Evolutionary conservation across 805 yeast species (phyloP).

Genomic region (Metschnikowia borealis): DNA sequence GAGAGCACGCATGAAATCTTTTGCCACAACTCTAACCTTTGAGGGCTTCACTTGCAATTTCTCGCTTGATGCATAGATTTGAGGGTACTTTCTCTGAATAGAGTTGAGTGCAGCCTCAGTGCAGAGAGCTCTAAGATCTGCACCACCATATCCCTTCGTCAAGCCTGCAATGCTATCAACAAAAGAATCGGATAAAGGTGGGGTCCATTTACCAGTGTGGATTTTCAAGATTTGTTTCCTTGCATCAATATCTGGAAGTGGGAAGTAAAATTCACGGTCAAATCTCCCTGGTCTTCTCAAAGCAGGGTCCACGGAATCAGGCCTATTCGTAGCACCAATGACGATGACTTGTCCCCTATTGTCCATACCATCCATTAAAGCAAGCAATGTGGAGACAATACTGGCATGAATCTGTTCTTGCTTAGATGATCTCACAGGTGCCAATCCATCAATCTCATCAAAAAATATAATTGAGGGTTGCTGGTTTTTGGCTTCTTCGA

Average conservation of each 20-base stretch:
- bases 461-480: constrained; percentile 96
- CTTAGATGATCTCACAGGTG: constrained; percentile 95
- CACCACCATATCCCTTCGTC: constrained; percentile 98
- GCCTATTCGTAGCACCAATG: constrained; percentile 96
- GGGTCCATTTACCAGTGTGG: constrained; percentile 87
- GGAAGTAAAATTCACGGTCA: constrained; percentile 94
- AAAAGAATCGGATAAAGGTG: constrained; percentile 58
- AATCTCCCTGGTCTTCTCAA: constrained; percentile 95
- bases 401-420: constrained; percentile 99
- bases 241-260: constrained; percentile 79
- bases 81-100: constrained; percentile 90
- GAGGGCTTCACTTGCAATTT: constrained; percentile 72
- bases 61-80: constrained; percentile 73
- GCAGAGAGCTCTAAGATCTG: constrained; percentile 89
- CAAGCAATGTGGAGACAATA: constrained; percentile 90
- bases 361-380: constrained; percentile 99
- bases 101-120: constrained; percentile 93
- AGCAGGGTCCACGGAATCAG: constrained; percentile 98
- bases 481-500: constrained; percentile 93
- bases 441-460: constrained; percentile 97
- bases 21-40: constrained; percentile 66
- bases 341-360: constrained; percentile 97
- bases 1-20: constrained; percentile 82
- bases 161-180: constrained; percentile 64
- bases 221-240: constrained; percentile 75